Evolutionary conservation across 2,329 filamentous ascomycete genomes (phyloP).

Genomic region (Cladosporium sp.): DNA sequence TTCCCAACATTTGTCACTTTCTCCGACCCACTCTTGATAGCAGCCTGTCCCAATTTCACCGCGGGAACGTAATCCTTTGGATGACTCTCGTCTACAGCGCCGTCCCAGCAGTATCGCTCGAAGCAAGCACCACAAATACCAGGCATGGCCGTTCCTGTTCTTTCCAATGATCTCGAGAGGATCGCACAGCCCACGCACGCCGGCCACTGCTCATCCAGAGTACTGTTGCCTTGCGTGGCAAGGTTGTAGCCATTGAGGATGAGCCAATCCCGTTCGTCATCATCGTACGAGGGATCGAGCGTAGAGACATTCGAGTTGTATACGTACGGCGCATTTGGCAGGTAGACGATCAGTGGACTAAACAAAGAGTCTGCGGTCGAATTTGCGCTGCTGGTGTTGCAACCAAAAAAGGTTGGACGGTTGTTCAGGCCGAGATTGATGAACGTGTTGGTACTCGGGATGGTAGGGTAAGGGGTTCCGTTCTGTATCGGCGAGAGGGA

Average conservation of each 20-base stretch:
- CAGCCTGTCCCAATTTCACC: slow-evolving; percentile 19
- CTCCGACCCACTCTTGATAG: neutral
- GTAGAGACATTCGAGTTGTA: slow-evolving; percentile 74
- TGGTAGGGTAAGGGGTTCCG: slow-evolving; percentile 63
- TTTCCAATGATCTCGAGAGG: slow-evolving; percentile 66
- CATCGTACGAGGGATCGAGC: slow-evolving; percentile 61
- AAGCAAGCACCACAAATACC: slow-evolving; percentile 73
- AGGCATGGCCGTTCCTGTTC: slow-evolving; percentile 65
- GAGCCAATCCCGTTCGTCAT: slow-evolving; percentile 66
- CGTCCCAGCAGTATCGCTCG: slow-evolving; percentile 87
- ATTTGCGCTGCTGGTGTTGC: slow-evolving; percentile 61
- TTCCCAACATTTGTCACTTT: too few relatives aligned
- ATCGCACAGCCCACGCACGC: slow-evolving; percentile 85
- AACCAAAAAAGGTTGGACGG: slow-evolving; percentile 67
- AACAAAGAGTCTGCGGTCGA: slow-evolving; percentile 27
- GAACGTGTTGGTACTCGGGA: slow-evolving; percentile 73
- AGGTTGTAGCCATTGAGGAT: slow-evolving; percentile 77
- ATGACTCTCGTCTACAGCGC: slow-evolving; percentile 46
- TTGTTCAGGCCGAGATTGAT: slow-evolving; percentile 71
- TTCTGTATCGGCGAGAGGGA: slow-evolving; percentile 56
- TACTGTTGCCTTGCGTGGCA: slow-evolving; percentile 77
- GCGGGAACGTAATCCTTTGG: slow-evolving; percentile 23
- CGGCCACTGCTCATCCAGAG: slow-evolving; percentile 65
- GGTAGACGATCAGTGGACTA: slow-evolving; percentile 71
- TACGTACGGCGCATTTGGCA: slow-evolving; percentile 66